Evolutionary conservation across 2,329 filamentous ascomycete species (phyloP).

Genomic region (Colletotrichum magnum): DNA sequence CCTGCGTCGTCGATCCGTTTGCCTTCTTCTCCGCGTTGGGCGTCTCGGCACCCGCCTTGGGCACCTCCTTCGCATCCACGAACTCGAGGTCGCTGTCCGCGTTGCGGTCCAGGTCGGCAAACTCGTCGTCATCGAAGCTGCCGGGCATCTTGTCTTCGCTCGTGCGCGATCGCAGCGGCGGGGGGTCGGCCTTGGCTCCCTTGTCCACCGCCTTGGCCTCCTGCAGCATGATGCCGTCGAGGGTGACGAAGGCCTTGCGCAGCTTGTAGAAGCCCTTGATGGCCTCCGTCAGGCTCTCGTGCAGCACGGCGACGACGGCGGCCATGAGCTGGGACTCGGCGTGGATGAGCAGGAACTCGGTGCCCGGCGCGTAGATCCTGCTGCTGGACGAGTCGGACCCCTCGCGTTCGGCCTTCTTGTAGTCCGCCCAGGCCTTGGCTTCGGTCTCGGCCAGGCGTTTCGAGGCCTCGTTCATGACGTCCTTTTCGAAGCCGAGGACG

Average conservation of each 20-base stretch:
- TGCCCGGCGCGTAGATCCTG: constrained; percentile 82
- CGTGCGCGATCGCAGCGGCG: constrained; percentile 31
- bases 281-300: constrained; percentile 92
- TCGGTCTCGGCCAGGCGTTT: constrained; percentile 82
- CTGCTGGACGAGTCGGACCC: constrained; percentile 44
- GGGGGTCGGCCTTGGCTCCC: constrained; percentile 40
- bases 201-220: constrained; percentile 69
- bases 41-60: constrained; percentile 57
- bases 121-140: constrained; percentile 53
- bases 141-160: constrained; percentile 55
- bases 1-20: constrained; percentile 43
- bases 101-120: constrained; percentile 46
- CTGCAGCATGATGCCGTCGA: constrained; percentile 83
- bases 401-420: constrained; percentile 75
- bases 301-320: constrained; percentile 89
- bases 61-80: constrained; percentile 67
- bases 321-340: constrained; percentile 91
- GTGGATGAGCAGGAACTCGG: constrained; percentile 87
- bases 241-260: constrained; percentile 86
- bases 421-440: constrained; percentile 80
- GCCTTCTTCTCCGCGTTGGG: constrained; percentile 64
- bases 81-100: constrained; percentile 64
- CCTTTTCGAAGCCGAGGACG: constrained; percentile 91
- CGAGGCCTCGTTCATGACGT: constrained; percentile 87
- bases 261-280: constrained; percentile 94